These are phyloP conservation scores for Umbelopsis vinacea DNA, from an alignment of 192 early-diverging fungal genomes.

Conservation along the genomic window DNA sequence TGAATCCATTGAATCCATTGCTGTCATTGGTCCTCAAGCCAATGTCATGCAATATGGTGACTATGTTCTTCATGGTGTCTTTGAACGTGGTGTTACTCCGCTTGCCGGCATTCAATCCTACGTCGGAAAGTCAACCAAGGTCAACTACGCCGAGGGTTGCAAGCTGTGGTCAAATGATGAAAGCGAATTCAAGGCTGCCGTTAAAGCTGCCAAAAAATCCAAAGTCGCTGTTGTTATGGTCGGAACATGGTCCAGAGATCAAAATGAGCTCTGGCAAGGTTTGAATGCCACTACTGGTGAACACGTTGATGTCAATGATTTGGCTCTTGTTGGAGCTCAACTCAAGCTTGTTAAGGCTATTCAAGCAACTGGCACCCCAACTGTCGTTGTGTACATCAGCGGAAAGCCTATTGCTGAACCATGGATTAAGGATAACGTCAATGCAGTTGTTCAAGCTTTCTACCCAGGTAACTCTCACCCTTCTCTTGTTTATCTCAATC, in stretches of 20 bases:
- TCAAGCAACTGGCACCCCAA: slow-evolving; percentile 22
- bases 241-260: slow-evolving; percentile 20
- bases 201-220: slow-evolving; percentile 13
- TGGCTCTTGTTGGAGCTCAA: slow-evolving; percentile 15
- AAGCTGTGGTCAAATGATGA: slow-evolving; percentile 24
- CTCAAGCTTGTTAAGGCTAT: slow-evolving; percentile 13
- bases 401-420: slow-evolving; percentile 25
- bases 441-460: slow-evolving; percentile 22
- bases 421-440: slow-evolving; percentile 25
- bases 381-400: slow-evolving; percentile 15
- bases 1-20: slow-evolving; percentile 3
- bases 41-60: slow-evolving; percentile 23
- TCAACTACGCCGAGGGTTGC: slow-evolving; percentile 24
- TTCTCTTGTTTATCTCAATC: no score
- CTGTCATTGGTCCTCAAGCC: slow-evolving; percentile 25
- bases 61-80: slow-evolving; percentile 16
- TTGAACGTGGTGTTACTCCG: slow-evolving; percentile 17
- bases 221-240: slow-evolving; percentile 29
- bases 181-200: slow-evolving; percentile 18
- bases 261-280: slow-evolving; percentile 8
- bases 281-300: slow-evolving; percentile 25
- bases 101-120: not conserved
- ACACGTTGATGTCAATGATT: slow-evolving; percentile 27
- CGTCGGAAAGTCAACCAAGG: not conserved
- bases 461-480: slow-evolving; percentile 16